Conservation (phyloP, 352 stramenopile species). For the Phytophthora litchii region DNA sequence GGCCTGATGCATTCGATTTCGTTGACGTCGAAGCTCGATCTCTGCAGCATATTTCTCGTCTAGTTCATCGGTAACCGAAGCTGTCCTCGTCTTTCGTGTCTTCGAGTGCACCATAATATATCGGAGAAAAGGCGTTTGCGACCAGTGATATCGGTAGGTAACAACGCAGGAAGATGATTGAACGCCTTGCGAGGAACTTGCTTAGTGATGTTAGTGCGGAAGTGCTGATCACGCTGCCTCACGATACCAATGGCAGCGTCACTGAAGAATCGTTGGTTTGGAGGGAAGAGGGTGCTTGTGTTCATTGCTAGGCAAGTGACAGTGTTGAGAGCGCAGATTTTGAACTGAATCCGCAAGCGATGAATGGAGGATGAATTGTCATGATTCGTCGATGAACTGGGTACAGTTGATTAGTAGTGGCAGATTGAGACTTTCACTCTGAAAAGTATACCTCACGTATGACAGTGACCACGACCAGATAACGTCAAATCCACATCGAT, state of each 20-base stretch:
- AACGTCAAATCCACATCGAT: conserved; percentile 12
- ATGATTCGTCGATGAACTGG: conserved; percentile 1
- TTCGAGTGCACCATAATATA: background rate
- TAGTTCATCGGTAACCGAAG: background rate
- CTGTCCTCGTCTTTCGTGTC: background rate
- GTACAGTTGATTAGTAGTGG: conserved; percentile 2
- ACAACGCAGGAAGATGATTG: background rate
- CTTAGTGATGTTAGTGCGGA: background rate
- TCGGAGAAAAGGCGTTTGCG: background rate
- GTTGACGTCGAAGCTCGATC: conserved; percentile 6
- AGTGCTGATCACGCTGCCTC: background rate
- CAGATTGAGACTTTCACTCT: conserved; percentile 9
- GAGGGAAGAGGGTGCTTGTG: conserved; percentile 8
- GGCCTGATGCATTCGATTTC: conserved; percentile 10
- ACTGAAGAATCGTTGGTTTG: conserved; percentile 5
- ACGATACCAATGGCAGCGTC: conserved; percentile 7
- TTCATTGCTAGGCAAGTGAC: background rate
- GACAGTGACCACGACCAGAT: background rate
- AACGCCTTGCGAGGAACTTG: background rate
- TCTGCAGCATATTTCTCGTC: background rate
- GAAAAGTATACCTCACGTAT: too few species aligned
- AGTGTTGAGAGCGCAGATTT: background rate
- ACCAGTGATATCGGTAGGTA: background rate
- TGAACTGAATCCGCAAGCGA: background rate
- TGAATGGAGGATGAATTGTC: background rate